These are phyloP conservation scores for Glycine soja DNA, from an alignment of 306 rosid genomes.

Conservation along the genomic window DNA sequence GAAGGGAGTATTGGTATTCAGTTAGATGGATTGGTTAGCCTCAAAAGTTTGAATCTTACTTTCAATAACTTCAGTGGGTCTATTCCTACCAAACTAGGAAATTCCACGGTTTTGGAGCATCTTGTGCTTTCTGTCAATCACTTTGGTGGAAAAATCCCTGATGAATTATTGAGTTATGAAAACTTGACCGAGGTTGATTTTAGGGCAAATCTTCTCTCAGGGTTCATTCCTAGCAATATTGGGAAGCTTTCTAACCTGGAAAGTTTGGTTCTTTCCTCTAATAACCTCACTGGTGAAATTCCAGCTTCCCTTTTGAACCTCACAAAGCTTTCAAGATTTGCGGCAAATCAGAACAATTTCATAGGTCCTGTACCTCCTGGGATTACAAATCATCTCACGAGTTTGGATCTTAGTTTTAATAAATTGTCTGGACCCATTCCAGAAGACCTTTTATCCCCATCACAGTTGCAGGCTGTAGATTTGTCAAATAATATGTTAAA, in stretches of 20 bases:
- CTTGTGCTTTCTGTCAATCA: slow-evolving; percentile 56
- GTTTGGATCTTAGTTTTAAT: slow-evolving; percentile 78
- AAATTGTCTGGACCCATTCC: slow-evolving; percentile 57
- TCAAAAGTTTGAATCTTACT: slow-evolving; percentile 62
- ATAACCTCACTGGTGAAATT: slow-evolving; percentile 53
- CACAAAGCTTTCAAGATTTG: slow-evolving; percentile 63
- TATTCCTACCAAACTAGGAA: slow-evolving; percentile 67
- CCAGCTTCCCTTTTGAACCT: slow-evolving; percentile 56
- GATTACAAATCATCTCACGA: slow-evolving; percentile 55
- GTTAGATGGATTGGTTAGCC: slow-evolving; percentile 62
- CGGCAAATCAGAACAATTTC: slow-evolving; percentile 66
- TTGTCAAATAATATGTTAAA: slow-evolving; percentile 59
- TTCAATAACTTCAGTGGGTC: slow-evolving; percentile 38
- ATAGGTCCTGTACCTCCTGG: slow-evolving; percentile 58
- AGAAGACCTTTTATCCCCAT: slow-evolving; percentile 55
- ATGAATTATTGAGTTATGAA: slow-evolving; percentile 44
- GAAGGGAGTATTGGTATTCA: slow-evolving; percentile 44
- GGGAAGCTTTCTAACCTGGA: slow-evolving; percentile 65
- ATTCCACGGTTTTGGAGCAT: slow-evolving; percentile 57
- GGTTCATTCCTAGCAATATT: slow-evolving; percentile 57
- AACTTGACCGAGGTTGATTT: slow-evolving; percentile 69
- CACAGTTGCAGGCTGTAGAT: slow-evolving; percentile 58
- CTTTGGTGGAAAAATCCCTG: slow-evolving; percentile 62
- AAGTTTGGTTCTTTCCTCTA: slow-evolving; percentile 68
- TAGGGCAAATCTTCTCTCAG: slow-evolving; percentile 37